These are phyloP conservation scores for Amaranthus hypochondriacus DNA, from an alignment of 148 eudicot species.

Conservation along the genomic window DNA sequence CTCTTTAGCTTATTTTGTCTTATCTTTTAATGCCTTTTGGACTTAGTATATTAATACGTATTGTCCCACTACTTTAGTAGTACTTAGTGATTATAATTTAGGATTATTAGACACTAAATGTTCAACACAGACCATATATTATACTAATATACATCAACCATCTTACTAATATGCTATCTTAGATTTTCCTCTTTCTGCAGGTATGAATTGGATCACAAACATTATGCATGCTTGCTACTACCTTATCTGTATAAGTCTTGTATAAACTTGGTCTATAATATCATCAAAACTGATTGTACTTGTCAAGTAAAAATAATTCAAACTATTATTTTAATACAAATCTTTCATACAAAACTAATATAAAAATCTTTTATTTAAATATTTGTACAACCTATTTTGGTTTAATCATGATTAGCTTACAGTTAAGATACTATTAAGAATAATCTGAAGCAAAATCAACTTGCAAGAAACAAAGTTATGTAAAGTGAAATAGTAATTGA, in stretches of 20 bases:
- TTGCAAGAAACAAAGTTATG: not conserved
- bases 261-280: no score
- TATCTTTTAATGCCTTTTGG: no score
- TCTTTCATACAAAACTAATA: no score
- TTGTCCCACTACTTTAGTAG: no score
- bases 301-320: no score
- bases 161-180: not conserved
- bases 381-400: constrained; percentile 3
- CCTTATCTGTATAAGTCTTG: no score
- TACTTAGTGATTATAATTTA: no score
- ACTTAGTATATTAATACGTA: no score
- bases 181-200: constrained; percentile 7
- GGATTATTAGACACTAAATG: no score
- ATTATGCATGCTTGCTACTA: not conserved
- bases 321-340: no score
- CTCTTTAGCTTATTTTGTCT: no score
- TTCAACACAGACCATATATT: not conserved
- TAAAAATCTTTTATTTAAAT: not conserved
- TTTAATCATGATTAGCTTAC: not conserved
- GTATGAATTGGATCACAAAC: not conserved
- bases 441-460: not conserved
- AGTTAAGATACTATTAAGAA: not conserved
- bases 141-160: not conserved
- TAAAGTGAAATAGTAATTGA: not conserved
- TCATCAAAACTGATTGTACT: no score